Evolutionary conservation across 2,329 filamentous ascomycete genomes (phyloP).

Genomic region (Triangularia setosa): DNA sequence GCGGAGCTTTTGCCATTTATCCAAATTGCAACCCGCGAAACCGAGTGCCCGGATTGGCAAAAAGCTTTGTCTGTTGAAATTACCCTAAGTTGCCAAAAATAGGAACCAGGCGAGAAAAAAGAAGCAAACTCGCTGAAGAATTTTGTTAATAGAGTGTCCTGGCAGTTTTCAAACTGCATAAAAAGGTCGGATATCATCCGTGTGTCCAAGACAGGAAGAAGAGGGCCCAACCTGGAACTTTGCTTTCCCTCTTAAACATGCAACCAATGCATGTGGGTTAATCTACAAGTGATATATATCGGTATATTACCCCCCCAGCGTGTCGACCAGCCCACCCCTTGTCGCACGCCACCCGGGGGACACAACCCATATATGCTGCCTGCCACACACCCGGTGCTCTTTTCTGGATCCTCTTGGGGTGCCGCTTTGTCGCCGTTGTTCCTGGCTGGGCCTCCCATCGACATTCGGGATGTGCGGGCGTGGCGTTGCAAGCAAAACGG

Average conservation of each 20-base stretch:
- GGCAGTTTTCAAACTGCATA: neutral
- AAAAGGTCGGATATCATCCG: neutral
- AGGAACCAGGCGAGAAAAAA: neutral
- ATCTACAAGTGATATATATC: neutral
- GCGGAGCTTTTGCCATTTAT: constrained; percentile 27
- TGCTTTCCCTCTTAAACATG: neutral
- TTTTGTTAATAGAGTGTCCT: neutral
- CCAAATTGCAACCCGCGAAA: constrained; percentile 27
- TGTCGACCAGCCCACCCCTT: neutral
- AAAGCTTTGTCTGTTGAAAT: neutral
- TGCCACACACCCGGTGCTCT: neutral
- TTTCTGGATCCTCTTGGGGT: neutral
- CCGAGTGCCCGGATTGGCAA: constrained; percentile 27
- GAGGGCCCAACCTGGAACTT: neutral
- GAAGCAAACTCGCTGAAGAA: too few relatives aligned
- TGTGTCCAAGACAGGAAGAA: neutral
- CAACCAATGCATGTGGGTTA: neutral
- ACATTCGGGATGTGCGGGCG: neutral
- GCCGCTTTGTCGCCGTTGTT: neutral
- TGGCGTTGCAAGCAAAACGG: neutral
- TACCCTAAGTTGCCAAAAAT: neutral
- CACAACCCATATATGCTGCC: neutral
- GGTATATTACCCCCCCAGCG: neutral
- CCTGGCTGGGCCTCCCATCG: neutral
- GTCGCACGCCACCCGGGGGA: neutral